Conservation (phyloP, 2,329 filamentous ascomycete species). For the Cladophialophora carrionii region DNA sequence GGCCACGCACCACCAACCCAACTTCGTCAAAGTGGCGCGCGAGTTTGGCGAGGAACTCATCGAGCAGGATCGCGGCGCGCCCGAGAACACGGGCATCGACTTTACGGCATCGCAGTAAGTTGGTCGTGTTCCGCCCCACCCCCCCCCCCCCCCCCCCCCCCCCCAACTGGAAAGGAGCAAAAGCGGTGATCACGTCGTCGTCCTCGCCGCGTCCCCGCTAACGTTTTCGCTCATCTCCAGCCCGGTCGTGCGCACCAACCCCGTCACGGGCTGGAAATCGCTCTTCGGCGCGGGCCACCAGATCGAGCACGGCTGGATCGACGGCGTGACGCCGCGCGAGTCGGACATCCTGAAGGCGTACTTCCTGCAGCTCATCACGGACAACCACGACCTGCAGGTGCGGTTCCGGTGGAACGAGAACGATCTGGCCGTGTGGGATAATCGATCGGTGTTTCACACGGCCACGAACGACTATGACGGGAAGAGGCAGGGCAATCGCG, state of each 20-base stretch:
- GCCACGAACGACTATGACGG: conserved; percentile 60
- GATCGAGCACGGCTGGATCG: conserved; percentile 40
- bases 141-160: no score
- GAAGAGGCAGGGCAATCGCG: conserved; percentile 55
- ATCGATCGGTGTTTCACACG: conserved; percentile 60
- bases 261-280: conserved; percentile 66
- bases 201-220: not conserved
- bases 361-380: conserved; percentile 43
- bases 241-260: conserved; percentile 64
- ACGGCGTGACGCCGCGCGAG: conserved; percentile 44
- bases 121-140: no score
- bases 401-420: conserved; percentile 47
- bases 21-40: conserved; percentile 42
- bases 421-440: conserved; percentile 63
- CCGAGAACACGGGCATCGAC: conserved; percentile 60
- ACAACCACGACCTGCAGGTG: conserved; percentile 51
- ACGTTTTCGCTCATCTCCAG: conserved; percentile 42
- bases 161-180: not conserved
- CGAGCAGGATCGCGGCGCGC: conserved; percentile 51
- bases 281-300: conserved; percentile 45
- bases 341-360: conserved; percentile 43
- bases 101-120: conserved; percentile 57
- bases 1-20: conserved; percentile 42
- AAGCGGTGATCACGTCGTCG: not conserved
- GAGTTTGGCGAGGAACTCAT: conserved; percentile 42